Base-by-base conservation (phyloP, 768 basidiomycete genomes). In the Termitomyces sp. region DNA sequence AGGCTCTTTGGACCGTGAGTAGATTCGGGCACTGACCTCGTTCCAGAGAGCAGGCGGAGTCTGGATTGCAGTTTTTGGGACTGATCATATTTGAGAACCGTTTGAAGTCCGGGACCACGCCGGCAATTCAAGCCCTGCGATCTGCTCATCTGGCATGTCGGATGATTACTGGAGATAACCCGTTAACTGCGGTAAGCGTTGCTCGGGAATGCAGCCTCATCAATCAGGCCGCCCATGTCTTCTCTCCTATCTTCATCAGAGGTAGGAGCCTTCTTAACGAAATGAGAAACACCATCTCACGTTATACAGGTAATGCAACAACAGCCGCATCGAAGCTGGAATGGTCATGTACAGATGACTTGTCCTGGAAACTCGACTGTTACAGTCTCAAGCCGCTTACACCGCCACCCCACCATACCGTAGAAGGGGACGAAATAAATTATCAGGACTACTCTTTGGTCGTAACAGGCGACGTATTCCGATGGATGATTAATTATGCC, bases 81-180 rank as follows among this genome's bases (percentile, higher is more conserved):
- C 75, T 99, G 35, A 87, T 98, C 65, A 95, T 99, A 58, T 99
- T 99, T 65, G 97, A 99, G 71, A 99, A 99, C 74, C 91, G 96
- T 72, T 76, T 99, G 58, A 99, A 99, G 65, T 84, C 89, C 4
- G 94, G 90, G 8, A 98, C 96, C 0, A 77, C 91, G 0, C 88
- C 93, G 32, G 93, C 90, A 7, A 97, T 99, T 44, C 88, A 93
- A 58, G 86, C 86, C 0, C 79, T 99, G 16, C 86, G 94, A 52
- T 78, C 81, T 2, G 97, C 97, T 1, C 94, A 98, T 72, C 73
- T 99, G 37, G 90, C 93, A 19, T 95, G 93, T 64, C 80, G 95
- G 61, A 98, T 99, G 97, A 95, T 97, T 50, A 99, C 97, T 0
- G 97, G 97, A 10, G 97, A 99, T 67, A 99, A 99, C 61, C 87